Conservation (phyloP, 371 early-diverging fungal genomes). For the Coelomomyces lativittatus region DNA sequence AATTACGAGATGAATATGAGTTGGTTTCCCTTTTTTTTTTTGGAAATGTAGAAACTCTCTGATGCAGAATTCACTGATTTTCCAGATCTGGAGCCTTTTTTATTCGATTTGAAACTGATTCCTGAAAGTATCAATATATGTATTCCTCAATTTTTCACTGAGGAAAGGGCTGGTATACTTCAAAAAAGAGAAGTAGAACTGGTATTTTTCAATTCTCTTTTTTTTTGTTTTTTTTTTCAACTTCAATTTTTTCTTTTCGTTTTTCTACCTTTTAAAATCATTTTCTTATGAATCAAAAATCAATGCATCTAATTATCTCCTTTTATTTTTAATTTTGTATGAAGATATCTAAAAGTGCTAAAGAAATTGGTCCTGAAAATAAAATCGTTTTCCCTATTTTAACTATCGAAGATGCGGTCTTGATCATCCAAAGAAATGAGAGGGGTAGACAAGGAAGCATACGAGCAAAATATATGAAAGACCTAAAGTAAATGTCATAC, state of each 20-base stretch:
- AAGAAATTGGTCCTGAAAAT: background rate
- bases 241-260: too few species aligned
- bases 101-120: conserved; percentile 21
- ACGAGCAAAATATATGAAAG: conserved; percentile 37
- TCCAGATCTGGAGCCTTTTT: conserved; percentile 12
- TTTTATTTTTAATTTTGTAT: too few species aligned
- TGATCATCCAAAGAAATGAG: conserved; percentile 24
- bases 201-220: conserved; percentile 3
- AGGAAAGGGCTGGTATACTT: conserved; percentile 13
- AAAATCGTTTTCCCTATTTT: conserved; percentile 14
- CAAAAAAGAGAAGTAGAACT: conserved; percentile 6
- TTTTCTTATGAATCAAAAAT: too few species aligned
- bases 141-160: conserved; percentile 17
- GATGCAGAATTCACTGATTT: conserved; percentile 22
- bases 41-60: background rate
- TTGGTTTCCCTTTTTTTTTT: too few species aligned
- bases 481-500: too few species aligned
- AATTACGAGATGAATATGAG: too few species aligned
- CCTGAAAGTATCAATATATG: conserved; percentile 21
- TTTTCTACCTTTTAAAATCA: too few species aligned
- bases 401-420: conserved; percentile 13
- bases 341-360: background rate
- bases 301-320: too few species aligned
- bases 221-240: too few species aligned
- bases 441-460: conserved; percentile 28